Base-by-base conservation (phyloP, 2,329 filamentous ascomycete species). In the Neonectria faginata region DNA sequence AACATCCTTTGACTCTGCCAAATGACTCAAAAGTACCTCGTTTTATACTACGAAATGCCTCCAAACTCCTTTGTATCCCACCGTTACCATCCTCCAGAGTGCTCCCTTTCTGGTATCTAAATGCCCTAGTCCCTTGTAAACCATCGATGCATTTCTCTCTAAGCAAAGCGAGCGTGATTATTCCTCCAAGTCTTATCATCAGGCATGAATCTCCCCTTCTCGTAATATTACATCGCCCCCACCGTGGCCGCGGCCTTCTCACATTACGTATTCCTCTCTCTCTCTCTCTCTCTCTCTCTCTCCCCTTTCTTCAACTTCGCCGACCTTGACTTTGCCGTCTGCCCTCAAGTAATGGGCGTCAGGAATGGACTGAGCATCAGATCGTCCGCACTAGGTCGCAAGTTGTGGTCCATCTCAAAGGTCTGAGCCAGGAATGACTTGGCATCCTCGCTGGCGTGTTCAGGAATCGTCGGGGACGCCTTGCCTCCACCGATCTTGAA, bases 401-500 rank as follows among this genome's bases (percentile, higher is more conserved):
- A 91, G 78, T 97, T 93, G 80, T 97, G 93, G 74, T 99, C 94
- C 74, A 97, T 91, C 83, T 98, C 94, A 81, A 99, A 99, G 0
- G 96, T 97, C 82, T 92, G 89, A 60, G 87, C 86, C 69, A 99
- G 82, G 82, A 99, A 99, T 48, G 86, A 86, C 78, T 91, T 88
- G 5, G 94, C 95, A 71, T 97, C 95, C 39, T 90, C 87, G 73
- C 93, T 96, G 12, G 94, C 93, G 71, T 91, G 88, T 12, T 97
- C 93, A 0, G 96, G 96, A 60, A 97, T 92, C 16, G 93, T 94
- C 0, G 96, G 96, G 48, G 92, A 90, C 25, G 94, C 93, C 78
- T 93, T 92, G 70, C 91, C 90, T 69, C 92, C 94, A 42, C 94
- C 94, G 77, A 99, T 98, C 83, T 97, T 97, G 85, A 99, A 99